Base-by-base conservation (phyloP, 495 filamentous ascomycete species). In the Entonaema liquescens region DNA sequence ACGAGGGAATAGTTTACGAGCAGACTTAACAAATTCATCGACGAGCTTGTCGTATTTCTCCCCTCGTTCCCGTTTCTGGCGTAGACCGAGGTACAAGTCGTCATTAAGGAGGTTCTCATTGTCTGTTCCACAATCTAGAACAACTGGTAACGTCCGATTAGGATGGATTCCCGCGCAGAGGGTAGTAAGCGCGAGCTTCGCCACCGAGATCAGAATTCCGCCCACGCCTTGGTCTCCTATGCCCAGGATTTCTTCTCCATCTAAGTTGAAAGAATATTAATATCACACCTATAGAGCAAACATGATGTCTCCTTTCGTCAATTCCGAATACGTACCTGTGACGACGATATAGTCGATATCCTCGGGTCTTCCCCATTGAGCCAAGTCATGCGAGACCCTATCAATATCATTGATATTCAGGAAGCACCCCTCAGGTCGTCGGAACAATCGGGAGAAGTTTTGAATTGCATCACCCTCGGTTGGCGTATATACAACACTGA, bases 161-260 rank as follows among this genome's bases (percentile, higher is more conserved):
- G 93, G 93, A 76, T 95, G 90, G 33, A 97, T 90, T 0, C 93
- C 94, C 36, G 90, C 93, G 78, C 94, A 97, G 0, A 95, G 76
- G 0, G 94, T 95, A 36, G 91, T 93, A 33, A 97, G 81, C 6
- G 90, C 90, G 13, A 97, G 81, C 74, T 97, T 97, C 2, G 93
- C 93, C 1, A 93, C 84, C 2, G 90, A 92, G 57, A 97, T 97
- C 15, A 95, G 80, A 57, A 97, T 92, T 6, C 89, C 93, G 13
- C 94, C 94, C 4, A 92, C 91, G n/a, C 94, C 93, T 78, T 97
- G 93, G 74, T 97, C 93, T 2, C 93, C 94, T 60, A 97, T 95
- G 0, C 93, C 93, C 5, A 97, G 85, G 62, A 97, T 96, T 82
- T 94, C 79, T 57, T 85, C 81, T 23, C 83, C 78, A 72, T 82